Evolutionary conservation across 2,329 filamentous ascomycete genomes (phyloP), one percentile per base, ranked within the genome.

Genomic region (Davidsoniella australis): DNA sequence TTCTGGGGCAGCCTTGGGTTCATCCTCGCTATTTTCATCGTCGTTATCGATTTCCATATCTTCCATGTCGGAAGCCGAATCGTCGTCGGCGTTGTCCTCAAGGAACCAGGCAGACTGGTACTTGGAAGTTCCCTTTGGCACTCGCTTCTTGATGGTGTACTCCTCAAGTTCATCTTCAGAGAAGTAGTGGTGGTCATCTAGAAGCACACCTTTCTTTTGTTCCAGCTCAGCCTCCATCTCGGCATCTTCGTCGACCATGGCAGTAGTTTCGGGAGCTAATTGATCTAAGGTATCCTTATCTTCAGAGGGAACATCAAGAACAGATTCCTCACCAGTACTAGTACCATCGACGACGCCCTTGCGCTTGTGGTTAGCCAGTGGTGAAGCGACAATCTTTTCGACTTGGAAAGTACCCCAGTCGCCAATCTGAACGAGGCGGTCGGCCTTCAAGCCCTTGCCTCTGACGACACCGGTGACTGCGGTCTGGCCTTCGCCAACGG

Each of bases 101-200:
- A 98, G 66, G 61, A 84, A 95, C 91, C 91, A 98, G 8, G 89
- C 88, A 18, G 88, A 76, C 65, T 98, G 91, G 64, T 95, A 96
- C 50, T 81, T 78, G 38, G 91, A 96, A 2, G 91, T 98, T 55
- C 91, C 91, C 63, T 80, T 85, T 1, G 91, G 91, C 18, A 98
- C 66, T 54, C 78, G 77, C 64, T 81, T 91, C 5, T 85, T 84
- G 29, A 68, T 66, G 36, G 71, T 65, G 16, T 77, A 68, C 48
- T 78, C 70, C 40, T 73, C 70, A 5, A 71, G 68, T 48, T 91
- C 82, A 43, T 91, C 86, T 41, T 96, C 89, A 0, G 88, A 88
- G 61, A 96, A 98, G 64, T 98, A 98, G 62, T 96, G 89, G 62
- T 98, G 89, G 56, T 96, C 89, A 57, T 98, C 91, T 8, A 98